Evolutionary conservation across 768 basidiomycete species (phyloP).

Genomic region (Lepiota venenata): DNA sequence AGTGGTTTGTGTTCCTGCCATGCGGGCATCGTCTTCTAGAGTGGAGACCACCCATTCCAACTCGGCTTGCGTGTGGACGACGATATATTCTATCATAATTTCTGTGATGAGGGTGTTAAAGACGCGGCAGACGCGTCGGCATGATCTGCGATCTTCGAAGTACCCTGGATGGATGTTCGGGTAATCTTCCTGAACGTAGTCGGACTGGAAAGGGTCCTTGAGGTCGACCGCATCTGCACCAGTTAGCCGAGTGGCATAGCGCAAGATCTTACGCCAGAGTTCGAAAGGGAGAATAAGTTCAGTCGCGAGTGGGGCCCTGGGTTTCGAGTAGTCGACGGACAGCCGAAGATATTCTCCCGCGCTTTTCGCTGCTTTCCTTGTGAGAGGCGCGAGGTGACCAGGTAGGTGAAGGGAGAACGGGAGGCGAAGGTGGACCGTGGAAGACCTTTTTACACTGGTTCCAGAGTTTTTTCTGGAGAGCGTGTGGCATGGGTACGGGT

Average conservation of each 20-base stretch:
- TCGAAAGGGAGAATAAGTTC: conserved; percentile 25
- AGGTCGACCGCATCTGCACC: conserved; percentile 29
- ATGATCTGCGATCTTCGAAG: conserved; percentile 24
- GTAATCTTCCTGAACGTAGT: conserved; percentile 26
- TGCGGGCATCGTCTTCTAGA: conserved; percentile 28
- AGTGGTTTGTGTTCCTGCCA: conserved; percentile 22
- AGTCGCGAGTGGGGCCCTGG: conserved; percentile 24
- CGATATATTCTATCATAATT: conserved; percentile 37
- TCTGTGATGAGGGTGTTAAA: conserved; percentile 35
- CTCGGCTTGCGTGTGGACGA: conserved; percentile 32
- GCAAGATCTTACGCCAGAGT: conserved; percentile 35
- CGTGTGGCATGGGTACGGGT: neutral
- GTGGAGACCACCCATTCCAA: conserved; percentile 28
- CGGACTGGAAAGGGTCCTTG: conserved; percentile 36
- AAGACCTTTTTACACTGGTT: neutral
- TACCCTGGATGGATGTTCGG: conserved; percentile 27
- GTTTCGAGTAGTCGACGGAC: neutral
- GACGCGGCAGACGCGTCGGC: conserved; percentile 33
- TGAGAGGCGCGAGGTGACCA: neutral
- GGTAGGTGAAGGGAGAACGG: neutral
- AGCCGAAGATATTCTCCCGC: neutral
- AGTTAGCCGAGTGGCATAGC: conserved; percentile 29
- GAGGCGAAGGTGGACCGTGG: neutral
- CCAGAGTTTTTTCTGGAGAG: neutral
- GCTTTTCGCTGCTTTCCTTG: neutral